Conservation (phyloP, 306 rosid genomes). For the Cucumis hystrix region DNA sequence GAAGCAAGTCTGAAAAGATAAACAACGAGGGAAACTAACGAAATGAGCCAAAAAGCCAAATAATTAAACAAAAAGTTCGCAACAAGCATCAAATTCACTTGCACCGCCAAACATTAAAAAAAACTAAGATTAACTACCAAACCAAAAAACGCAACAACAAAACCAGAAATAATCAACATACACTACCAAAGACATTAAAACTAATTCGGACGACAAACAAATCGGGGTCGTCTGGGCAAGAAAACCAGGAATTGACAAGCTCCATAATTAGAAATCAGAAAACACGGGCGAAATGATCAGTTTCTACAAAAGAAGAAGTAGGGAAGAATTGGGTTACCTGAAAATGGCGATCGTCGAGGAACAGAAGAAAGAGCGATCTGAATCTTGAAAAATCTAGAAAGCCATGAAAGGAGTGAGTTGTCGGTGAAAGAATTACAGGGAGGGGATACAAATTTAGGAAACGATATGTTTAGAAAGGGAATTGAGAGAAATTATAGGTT, state of each 20-base stretch:
- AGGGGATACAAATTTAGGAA: neutral
- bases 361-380: neutral
- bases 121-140: neutral
- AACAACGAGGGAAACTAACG: neutral
- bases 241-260: neutral
- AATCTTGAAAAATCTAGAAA: neutral
- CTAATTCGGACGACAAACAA: neutral
- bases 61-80: neutral
- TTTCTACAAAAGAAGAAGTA: neutral
- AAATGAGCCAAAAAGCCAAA: neutral
- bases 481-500: neutral
- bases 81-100: neutral
- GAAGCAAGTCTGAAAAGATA: constrained; percentile 1
- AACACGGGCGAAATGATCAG: neutral
- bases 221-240: neutral
- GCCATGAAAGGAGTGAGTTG: neutral
- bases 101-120: neutral
- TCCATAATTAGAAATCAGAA: neutral
- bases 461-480: neutral
- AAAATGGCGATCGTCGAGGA: neutral
- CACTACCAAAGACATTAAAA: neutral
- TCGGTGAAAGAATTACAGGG: neutral
- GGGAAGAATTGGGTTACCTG: neutral
- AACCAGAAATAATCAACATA: neutral
- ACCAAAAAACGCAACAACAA: neutral